Base-by-base conservation (phyloP, 371 early-diverging fungal species). In the Enterospora canceri region DNA sequence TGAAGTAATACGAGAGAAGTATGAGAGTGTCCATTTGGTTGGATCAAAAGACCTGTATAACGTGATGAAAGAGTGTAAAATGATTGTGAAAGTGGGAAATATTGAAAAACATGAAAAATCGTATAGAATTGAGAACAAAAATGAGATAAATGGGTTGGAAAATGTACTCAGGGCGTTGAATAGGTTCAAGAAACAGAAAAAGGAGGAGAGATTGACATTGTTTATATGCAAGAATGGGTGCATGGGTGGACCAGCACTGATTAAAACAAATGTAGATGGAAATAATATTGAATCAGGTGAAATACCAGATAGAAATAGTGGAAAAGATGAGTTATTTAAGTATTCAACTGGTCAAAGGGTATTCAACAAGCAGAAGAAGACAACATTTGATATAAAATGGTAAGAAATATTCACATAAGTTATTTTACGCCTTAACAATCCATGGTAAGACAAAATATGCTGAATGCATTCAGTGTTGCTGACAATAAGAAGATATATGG, bases 171-270 rank as follows among this genome's bases (percentile, higher is more conserved):
- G 5, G 4, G 26, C 26, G 4, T 51, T 51, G 53, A 4, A 51
- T 21, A 51, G 8, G 4, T 51, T 21, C 26, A 51, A 24, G 15
- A 19, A 46, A 46, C 15, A 46, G 15, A 15, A 15, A 46, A 24
- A 51, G 53, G 53, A 12, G 18, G 4, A 21, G 15, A 19, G 4
- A 8, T 21, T 8, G 8, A 21, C 4, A 24, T 4, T 21, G 15
- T 21, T 51, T n/a, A 62, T 65, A 47, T 76, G 76, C 54, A 63
- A 65, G 31, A 40, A 58, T 23, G 67, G 73, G 35, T 76, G 76
- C 56, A 56, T 70, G 18, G 54, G 46, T 49, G 76, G 76, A 30
- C 73, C 73, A 24, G 76, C 67, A 1, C 70, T 67, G 29, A 46
- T 70, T 19, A 49, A 64, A 59, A 55, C 29, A 12, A 49, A 61